These are phyloP conservation scores for Chaetomium globosum DNA, from an alignment of 2,329 filamentous ascomycete species.

Conservation along the genomic window DNA sequence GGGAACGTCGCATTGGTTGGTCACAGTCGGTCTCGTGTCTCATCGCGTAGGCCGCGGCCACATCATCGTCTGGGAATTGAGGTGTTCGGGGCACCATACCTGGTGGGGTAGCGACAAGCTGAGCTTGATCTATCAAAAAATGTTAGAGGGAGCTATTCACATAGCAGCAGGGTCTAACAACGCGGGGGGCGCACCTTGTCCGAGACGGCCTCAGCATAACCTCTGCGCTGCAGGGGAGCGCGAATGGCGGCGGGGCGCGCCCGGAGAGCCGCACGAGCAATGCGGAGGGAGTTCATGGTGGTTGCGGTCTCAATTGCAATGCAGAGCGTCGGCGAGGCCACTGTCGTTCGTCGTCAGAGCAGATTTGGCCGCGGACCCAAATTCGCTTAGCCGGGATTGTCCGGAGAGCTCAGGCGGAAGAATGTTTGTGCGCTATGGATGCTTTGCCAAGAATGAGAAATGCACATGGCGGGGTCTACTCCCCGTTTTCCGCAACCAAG, in stretches of 20 bases:
- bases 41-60: conserved; percentile 35
- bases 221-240: conserved; percentile 78
- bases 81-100: conserved; percentile 64
- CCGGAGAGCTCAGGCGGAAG: conserved; percentile 29
- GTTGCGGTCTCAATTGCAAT: conserved; percentile 54
- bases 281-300: conserved; percentile 92
- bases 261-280: conserved; percentile 87
- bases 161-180: neutral
- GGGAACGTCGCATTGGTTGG: conserved; percentile 15
- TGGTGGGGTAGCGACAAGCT: conserved; percentile 96
- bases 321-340: conserved; percentile 49
- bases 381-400: conserved; percentile 37
- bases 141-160: conserved; percentile 13
- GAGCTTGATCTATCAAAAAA: conserved; percentile 75
- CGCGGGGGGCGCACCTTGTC: conserved; percentile 63
- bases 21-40: conserved; percentile 15
- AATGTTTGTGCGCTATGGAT: conserved; percentile 31
- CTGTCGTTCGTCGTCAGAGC: conserved; percentile 47
- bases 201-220: conserved; percentile 84
- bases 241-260: conserved; percentile 77
- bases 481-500: neutral
- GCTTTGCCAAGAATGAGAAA: conserved; percentile 1
- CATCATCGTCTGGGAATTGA: neutral
- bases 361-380: conserved; percentile 46
- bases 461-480: neutral